Evolutionary conservation across 2,329 filamentous ascomycete genomes (phyloP).

Genomic region (Colletotrichum simmondsii): DNA sequence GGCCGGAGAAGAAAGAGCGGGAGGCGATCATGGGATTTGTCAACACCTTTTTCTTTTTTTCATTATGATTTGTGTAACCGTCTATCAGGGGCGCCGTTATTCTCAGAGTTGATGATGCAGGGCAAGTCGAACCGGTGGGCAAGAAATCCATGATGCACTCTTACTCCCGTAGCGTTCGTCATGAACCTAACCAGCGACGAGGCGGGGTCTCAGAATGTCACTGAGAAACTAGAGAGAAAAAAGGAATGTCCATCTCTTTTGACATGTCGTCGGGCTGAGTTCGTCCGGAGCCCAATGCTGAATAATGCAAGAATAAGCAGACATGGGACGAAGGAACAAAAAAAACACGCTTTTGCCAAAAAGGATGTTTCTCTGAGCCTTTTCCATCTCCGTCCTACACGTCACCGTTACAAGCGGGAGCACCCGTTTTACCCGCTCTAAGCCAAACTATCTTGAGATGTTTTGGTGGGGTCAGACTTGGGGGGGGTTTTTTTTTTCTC

Average conservation of each 20-base stretch:
- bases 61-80: not conserved
- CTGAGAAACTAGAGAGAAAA: not conserved
- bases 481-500: not conserved
- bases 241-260: not conserved
- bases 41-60: not conserved
- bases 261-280: not conserved
- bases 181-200: not conserved
- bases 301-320: not conserved
- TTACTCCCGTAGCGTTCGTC: not conserved
- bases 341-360: too few relatives aligned
- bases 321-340: not conserved
- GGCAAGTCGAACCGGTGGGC: not conserved
- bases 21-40: not conserved
- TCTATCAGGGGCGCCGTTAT: not conserved
- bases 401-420: conserved; percentile 12
- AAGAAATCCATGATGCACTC: not conserved
- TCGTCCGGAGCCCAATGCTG: not conserved
- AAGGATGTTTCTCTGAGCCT: not conserved
- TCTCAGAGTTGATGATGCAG: not conserved
- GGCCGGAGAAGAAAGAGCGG: not conserved
- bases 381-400: not conserved
- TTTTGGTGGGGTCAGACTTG: not conserved
- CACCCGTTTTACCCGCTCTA: not conserved
- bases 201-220: not conserved
- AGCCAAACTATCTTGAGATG: not conserved